Conservation (phyloP, 2,329 filamentous ascomycete species). For the Cephalotrichum gorgonifer region DNA sequence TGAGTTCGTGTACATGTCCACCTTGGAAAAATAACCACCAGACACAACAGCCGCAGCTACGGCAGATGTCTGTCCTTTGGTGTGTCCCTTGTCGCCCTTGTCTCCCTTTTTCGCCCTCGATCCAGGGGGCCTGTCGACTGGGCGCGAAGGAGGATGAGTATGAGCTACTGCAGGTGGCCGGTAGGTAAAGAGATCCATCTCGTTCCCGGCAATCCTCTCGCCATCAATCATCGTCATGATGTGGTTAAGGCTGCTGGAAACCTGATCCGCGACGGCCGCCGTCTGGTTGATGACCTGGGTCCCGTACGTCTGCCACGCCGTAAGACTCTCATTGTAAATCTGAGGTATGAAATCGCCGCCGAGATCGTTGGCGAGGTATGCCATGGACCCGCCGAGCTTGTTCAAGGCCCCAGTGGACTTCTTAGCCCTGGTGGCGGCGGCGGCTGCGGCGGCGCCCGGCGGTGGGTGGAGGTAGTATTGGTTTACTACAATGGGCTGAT, state of each 20-base stretch:
- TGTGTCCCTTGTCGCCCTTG: background rate
- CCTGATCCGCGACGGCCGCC: constrained; percentile 3
- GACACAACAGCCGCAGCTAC: background rate
- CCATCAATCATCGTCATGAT: constrained; percentile 4
- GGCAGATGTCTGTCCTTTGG: background rate
- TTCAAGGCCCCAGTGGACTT: background rate
- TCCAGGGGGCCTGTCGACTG: background rate
- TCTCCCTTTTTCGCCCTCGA: background rate
- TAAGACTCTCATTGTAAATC: constrained; percentile 2
- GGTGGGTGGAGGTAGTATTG: constrained; percentile 32
- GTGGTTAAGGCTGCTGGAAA: background rate
- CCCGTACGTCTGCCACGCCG: constrained; percentile 2
- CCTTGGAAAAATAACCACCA: constrained; percentile 51
- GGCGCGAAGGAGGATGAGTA: background rate
- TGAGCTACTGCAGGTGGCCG: background rate
- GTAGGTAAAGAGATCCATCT: constrained; percentile 1
- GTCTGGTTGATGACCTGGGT: constrained; percentile 3
- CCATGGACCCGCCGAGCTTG: constrained; percentile 1
- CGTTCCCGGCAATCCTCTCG: constrained; percentile 1
- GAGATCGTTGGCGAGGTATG: constrained; percentile 1
- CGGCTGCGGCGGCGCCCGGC: background rate
- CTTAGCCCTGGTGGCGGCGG: background rate
- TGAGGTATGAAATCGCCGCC: constrained; percentile 1
- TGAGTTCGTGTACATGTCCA: constrained; percentile 70
- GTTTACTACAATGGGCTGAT: constrained; percentile 37